Evolutionary conservation across 2,329 filamentous ascomycete species (phyloP).

Genomic region (Hirsutella minnesotensis): DNA sequence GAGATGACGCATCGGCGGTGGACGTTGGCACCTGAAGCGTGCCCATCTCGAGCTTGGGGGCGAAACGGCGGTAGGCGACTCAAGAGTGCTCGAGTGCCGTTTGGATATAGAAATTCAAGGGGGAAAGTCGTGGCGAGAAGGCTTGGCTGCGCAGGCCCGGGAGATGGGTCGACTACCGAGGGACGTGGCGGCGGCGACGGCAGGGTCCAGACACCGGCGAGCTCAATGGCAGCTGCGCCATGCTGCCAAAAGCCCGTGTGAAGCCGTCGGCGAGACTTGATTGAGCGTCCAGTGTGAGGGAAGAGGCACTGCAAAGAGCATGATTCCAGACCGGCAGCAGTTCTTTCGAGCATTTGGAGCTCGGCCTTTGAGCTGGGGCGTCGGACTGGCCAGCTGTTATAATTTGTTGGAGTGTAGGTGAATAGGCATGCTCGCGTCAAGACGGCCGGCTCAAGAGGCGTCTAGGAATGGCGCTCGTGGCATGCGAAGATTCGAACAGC

Average conservation of each 20-base stretch:
- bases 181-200: slow-evolving; percentile 12
- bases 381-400: slow-evolving; percentile 6
- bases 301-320: slow-evolving; percentile 41
- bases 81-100: slow-evolving; percentile 28
- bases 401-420: slow-evolving; percentile 4
- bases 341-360: slow-evolving; percentile 44
- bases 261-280: slow-evolving; percentile 30
- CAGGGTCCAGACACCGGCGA: slow-evolving; percentile 29
- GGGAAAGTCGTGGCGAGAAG: slow-evolving; percentile 35
- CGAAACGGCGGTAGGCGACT: slow-evolving; percentile 15
- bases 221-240: slow-evolving; percentile 37
- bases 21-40: slow-evolving; percentile 6
- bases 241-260: slow-evolving; percentile 43
- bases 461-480: not conserved
- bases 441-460: not conserved
- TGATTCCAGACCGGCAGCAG: slow-evolving; percentile 42
- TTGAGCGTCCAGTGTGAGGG: slow-evolving; percentile 21
- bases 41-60: slow-evolving; percentile 10
- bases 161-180: slow-evolving; percentile 10
- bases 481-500: no score
- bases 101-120: slow-evolving; percentile 46
- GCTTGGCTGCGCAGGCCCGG: slow-evolving; percentile 12
- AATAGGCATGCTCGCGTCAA: slow-evolving; percentile 12
- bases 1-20: slow-evolving; percentile 16
- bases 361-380: slow-evolving; percentile 2